Percentiles rank a stretch among this genome's conserved stretches.
Evolutionary conservation across 176 grass and related monocot species (phyloP).

Genomic region (Raddia guianensis): DNA sequence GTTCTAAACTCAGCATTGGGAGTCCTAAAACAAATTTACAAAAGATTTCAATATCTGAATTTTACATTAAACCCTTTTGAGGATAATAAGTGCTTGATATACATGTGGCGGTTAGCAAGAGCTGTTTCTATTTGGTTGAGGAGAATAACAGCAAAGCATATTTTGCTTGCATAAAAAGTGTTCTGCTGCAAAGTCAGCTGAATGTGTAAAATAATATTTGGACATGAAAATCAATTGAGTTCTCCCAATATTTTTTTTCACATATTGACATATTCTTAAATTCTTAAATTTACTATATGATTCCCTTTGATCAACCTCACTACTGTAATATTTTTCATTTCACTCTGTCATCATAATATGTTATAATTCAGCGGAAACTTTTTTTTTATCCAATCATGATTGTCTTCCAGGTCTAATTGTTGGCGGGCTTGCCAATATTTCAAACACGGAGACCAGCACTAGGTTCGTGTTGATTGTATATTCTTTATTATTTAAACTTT

Average conservation of each 20-base stretch:
- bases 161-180: slow-evolving; percentile 12
- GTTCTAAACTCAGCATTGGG: background rate
- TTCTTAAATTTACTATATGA: background rate
- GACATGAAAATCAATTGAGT: slow-evolving; percentile 7
- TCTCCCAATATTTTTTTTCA: slow-evolving; percentile 14
- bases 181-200: background rate
- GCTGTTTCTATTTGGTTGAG: slow-evolving; percentile 17
- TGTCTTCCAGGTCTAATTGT: slow-evolving; percentile 83
- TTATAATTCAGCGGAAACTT: background rate
- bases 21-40: background rate
- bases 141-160: slow-evolving; percentile 5
- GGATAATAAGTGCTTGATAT: background rate
- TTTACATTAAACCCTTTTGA: background rate
- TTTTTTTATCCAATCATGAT: slow-evolving; percentile 7
- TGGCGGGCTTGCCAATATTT: slow-evolving; percentile 93
- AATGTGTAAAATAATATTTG: background rate
- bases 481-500: slow-evolving; percentile 7
- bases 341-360: background rate
- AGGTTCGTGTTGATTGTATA: slow-evolving; percentile 59
- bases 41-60: background rate
- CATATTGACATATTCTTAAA: background rate
- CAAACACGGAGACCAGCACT: slow-evolving; percentile 89
- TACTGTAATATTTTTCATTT: slow-evolving; percentile 2
- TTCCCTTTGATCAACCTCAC: background rate
- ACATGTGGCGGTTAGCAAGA: background rate